Evolutionary conservation across 2,329 filamentous ascomycete species (phyloP), one percentile per base, ranked within the genome.

Genomic region (Capronia epimyces): DNA sequence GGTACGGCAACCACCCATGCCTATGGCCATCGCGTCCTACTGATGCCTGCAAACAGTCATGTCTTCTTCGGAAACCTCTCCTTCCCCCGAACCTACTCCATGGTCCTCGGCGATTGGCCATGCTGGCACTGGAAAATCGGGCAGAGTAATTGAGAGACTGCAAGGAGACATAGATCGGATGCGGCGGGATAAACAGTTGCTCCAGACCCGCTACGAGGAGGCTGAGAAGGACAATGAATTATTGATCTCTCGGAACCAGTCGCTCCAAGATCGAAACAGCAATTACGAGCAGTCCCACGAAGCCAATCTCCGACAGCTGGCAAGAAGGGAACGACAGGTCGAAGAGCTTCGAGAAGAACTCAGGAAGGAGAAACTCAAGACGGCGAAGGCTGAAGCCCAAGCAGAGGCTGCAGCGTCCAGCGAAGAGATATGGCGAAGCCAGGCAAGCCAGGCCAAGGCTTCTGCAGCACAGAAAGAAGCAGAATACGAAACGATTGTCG

Each of bases 31-130:
- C 15, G 7, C 18, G 8, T 5, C 34, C 16, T 9, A 15, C 34
- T 37, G 20, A 37, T 20, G 6, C 1, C 5, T 9, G 6, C 15
- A 37, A 18, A 3, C 29, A 57, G 55, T 57, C 44, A 45, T 54
- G 45, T 53, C 50, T 3, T 57, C 48, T 24, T 56, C 55, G 41
- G 56, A 58, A 15, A 50, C 52, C 31, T 52, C 61, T 15, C 47
- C 59, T 41, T 58, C 64, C 39, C 50, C 63, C 18, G 66, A 66
- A 25, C 50, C 59, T 27, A 60, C 60, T 12, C 69, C 72, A 63
- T 76, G 73, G 73, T 75, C 71, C 9, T 70, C 73, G 1, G 73
- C 73, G 1, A 71, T 76, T 22, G 73, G 73, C 10, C 72, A 75
- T 53, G 73, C 73, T 29, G 69, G 71, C 20, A 69, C 71, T 16